Evolutionary conservation across 2,329 filamentous ascomycete species (phyloP).

Genomic region (Kalmusia sp.): DNA sequence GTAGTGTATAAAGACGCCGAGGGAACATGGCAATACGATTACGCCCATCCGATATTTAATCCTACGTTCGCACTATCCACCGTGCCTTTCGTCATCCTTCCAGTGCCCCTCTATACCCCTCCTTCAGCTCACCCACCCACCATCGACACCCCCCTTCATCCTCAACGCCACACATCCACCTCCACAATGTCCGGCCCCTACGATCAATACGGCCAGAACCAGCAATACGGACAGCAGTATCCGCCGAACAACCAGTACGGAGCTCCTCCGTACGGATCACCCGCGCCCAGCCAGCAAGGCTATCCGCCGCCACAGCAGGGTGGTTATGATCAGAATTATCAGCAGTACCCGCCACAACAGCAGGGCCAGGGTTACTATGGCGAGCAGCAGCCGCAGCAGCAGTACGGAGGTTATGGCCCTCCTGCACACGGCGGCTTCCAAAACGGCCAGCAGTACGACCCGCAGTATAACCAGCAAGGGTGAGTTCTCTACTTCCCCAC

Average conservation of each 20-base stretch:
- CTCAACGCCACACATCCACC: slow-evolving; percentile 11
- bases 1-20: slow-evolving; percentile 25
- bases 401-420: slow-evolving; percentile 52
- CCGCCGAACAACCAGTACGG: slow-evolving; percentile 36
- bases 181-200: slow-evolving; percentile 60
- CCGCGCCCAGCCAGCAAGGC: slow-evolving; percentile 36
- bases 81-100: slow-evolving; percentile 9
- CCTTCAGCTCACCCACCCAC: slow-evolving; percentile 18
- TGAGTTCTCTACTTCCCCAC: slow-evolving; percentile 22
- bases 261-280: slow-evolving; percentile 20
- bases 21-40: too few species aligned
- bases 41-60: slow-evolving; percentile 19
- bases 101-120: slow-evolving; percentile 14
- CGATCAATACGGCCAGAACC: slow-evolving; percentile 51
- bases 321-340: slow-evolving; percentile 39
- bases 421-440: slow-evolving; percentile 59
- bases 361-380: slow-evolving; percentile 43
- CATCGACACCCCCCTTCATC: slow-evolving; percentile 1
- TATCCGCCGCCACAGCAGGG: slow-evolving; percentile 38
- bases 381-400: slow-evolving; percentile 40
- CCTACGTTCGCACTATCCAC: slow-evolving; percentile 6
- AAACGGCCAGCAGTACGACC: slow-evolving; percentile 50
- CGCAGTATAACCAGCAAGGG: slow-evolving; percentile 43
- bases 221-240: slow-evolving; percentile 37
- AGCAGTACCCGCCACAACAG: slow-evolving; percentile 42